Percentiles rank a stretch among this genome's conserved stretches.
These are phyloP conservation scores for Candida bentonensis DNA, from an alignment of 805 yeast genomes.

Conservation along the genomic window DNA sequence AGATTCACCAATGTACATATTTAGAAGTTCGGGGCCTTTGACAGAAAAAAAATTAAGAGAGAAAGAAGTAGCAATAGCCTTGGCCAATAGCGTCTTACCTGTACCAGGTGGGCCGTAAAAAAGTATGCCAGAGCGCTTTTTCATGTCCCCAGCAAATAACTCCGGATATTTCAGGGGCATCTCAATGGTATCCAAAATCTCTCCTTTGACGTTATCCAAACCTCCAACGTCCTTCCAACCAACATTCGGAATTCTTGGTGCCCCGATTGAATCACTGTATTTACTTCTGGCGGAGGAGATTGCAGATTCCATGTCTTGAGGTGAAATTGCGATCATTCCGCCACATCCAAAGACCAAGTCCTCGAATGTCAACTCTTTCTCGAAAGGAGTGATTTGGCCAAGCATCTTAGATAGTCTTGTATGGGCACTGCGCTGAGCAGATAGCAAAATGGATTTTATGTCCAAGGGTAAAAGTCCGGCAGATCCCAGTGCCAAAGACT, in stretches of 20 bases:
- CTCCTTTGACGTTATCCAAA: constrained; percentile 75
- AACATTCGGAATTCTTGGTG: constrained; percentile 90
- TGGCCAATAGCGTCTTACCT: constrained; percentile 89
- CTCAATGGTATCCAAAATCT: constrained; percentile 88
- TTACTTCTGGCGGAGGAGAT: constrained; percentile 73
- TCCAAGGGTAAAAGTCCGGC: constrained; percentile 90
- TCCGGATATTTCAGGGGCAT: constrained; percentile 92
- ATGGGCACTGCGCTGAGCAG: constrained; percentile 45
- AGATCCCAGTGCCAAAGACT: constrained; percentile 61
- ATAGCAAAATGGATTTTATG: constrained; percentile 51
- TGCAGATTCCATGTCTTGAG: constrained; percentile 53
- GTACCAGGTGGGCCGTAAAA: constrained; percentile 99
- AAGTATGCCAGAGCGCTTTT: constrained; percentile 84
- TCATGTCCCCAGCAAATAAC: constrained; percentile 73
- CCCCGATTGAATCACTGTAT: constrained; percentile 90
- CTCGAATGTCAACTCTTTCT: constrained; percentile 12
- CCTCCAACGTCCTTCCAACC: constrained; percentile 98
- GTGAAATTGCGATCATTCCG: constrained; percentile 38
- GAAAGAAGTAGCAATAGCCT: constrained; percentile 93
- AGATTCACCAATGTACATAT: constrained; percentile 97
- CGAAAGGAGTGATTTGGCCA: constrained; percentile 5
- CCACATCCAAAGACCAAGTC: constrained; percentile 35
- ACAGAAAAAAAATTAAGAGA: constrained; percentile 90
- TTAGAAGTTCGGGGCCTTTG: constrained; percentile 90
- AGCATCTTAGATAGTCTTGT: constrained; percentile 29